Percentiles rank a stretch among this genome's conserved stretches.
phyloP scores from a whole-genome alignment of 345 rosid species.

The Brassica rapa region DNA sequence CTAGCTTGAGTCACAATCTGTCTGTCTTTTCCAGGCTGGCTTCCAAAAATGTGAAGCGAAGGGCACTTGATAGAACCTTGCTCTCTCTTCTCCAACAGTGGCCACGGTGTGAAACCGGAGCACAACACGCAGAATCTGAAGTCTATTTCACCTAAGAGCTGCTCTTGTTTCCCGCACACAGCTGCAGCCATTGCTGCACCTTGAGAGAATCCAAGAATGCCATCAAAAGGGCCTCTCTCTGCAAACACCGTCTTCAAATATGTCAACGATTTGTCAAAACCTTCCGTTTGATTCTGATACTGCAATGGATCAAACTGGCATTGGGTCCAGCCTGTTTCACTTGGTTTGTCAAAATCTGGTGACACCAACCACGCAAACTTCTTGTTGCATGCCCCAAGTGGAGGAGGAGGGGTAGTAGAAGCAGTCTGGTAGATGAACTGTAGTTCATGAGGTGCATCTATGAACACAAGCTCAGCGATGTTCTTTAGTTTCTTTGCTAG shows the following conservation, averaged over 20 bases:
- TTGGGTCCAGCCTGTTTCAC: constrained; percentile 57
- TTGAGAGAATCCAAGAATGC: constrained; percentile 87
- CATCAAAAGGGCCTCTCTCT: constrained; percentile 87
- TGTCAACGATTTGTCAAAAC: constrained; percentile 58
- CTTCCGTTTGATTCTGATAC: constrained; percentile 79
- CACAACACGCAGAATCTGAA: constrained; percentile 82
- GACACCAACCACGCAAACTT: constrained; percentile 88
- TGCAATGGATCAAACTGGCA: constrained; percentile 76
- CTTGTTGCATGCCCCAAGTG: constrained; percentile 55
- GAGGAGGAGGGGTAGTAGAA: constrained; percentile 34
- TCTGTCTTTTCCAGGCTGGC: constrained; percentile 66
- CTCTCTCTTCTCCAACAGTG: constrained; percentile 38
- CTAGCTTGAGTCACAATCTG: constrained; percentile 75
- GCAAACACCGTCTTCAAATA: constrained; percentile 53
- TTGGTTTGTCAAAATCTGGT: constrained; percentile 46
- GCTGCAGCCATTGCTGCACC: constrained; percentile 96
- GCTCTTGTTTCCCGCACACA: constrained; percentile 48
- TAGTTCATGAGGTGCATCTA: constrained; percentile 86
- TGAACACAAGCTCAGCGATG: constrained; percentile 70
- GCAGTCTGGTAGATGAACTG: constrained; percentile 70
- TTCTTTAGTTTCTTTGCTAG: constrained; percentile 87
- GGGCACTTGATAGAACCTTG: constrained; percentile 59
- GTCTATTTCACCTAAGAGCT: constrained; percentile 53
- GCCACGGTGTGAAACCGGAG: constrained; percentile 62
- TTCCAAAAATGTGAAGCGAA: constrained; percentile 84